phyloP scores from a whole-genome alignment of 495 filamentous ascomycete genomes.

The Bacidia gigantensis region DNA sequence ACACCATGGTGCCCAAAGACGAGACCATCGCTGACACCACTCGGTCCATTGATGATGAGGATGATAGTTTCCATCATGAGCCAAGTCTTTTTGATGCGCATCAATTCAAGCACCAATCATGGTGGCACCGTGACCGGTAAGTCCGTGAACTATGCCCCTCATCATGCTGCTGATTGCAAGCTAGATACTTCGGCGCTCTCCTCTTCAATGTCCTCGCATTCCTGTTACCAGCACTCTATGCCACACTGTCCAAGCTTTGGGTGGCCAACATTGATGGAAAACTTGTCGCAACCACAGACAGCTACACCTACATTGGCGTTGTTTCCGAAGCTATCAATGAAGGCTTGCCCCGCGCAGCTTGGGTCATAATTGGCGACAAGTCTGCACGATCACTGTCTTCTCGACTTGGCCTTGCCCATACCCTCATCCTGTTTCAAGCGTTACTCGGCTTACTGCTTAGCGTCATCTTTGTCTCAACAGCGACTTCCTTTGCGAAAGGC shows the following conservation, averaged over 20 bases:
- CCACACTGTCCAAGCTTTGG: slow-evolving; percentile 61
- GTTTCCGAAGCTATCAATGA: slow-evolving; percentile 61
- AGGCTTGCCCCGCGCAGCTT: slow-evolving; percentile 54
- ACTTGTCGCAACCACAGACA: slow-evolving; percentile 55
- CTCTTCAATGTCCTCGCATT: slow-evolving; percentile 52
- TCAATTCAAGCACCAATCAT: background rate
- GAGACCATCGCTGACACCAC: slow-evolving; percentile 1
- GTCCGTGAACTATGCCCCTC: background rate
- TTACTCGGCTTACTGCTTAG: slow-evolving; percentile 46
- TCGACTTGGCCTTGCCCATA: slow-evolving; percentile 47
- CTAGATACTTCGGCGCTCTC: slow-evolving; percentile 41
- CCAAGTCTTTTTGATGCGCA: background rate
- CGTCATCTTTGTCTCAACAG: slow-evolving; percentile 43
- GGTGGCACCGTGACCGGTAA: background rate
- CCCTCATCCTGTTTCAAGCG: slow-evolving; percentile 46
- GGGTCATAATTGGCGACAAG: slow-evolving; percentile 56
- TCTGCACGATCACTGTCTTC: slow-evolving; percentile 35
- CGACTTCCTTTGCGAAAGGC: slow-evolving; percentile 37
- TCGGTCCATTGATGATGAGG: background rate
- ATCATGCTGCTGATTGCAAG: slow-evolving; percentile 4
- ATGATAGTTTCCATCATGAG: background rate
- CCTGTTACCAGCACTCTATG: slow-evolving; percentile 53
- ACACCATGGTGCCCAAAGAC: slow-evolving; percentile 17
- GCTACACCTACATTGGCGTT: slow-evolving; percentile 49
- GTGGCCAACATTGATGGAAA: slow-evolving; percentile 53